phyloP scores from a whole-genome alignment of 2,329 filamentous ascomycete species.

The Monosporascus sp. region DNA sequence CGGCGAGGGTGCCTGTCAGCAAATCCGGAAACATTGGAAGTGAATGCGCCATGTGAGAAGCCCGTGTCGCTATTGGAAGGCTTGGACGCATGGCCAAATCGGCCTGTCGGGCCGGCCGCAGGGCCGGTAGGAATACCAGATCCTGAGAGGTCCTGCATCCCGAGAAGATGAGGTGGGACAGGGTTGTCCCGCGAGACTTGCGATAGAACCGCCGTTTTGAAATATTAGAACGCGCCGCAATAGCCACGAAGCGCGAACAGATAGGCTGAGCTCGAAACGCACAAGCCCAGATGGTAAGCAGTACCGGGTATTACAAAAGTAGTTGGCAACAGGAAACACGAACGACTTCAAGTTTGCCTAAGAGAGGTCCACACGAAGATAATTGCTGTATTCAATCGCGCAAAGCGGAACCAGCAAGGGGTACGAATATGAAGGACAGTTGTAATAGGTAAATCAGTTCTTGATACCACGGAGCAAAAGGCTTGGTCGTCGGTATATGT shows the following conservation, averaged over 20 bases:
- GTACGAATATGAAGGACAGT: constrained; percentile 22
- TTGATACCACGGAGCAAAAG: constrained; percentile 13
- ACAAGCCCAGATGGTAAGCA: constrained; percentile 21
- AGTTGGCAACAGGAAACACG: constrained; percentile 18
- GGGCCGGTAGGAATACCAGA: constrained; percentile 54
- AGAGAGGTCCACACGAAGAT: constrained; percentile 19
- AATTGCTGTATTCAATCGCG: constrained; percentile 20
- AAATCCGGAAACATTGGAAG: constrained; percentile 79
- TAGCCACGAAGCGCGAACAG: constrained; percentile 31
- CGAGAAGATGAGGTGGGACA: constrained; percentile 80
- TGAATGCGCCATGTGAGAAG: constrained; percentile 89
- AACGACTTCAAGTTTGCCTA: constrained; percentile 20
- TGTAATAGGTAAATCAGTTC: constrained; percentile 13
- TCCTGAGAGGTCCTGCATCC: constrained; percentile 83
- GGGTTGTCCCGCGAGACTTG: constrained; percentile 74
- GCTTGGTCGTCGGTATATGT: constrained; percentile 9
- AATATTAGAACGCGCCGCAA: constrained; percentile 50
- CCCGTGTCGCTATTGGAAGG: constrained; percentile 78
- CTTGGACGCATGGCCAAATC: constrained; percentile 72
- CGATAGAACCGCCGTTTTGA: constrained; percentile 80
- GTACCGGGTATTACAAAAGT: constrained; percentile 25
- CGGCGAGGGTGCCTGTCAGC: constrained; percentile 81
- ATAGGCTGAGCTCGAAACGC: constrained; percentile 18
- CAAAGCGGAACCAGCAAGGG: constrained; percentile 17
- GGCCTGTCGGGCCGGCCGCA: constrained; percentile 48